Percentiles rank a stretch among this genome's conserved stretches.
Evolutionary conservation across 352 stramenopile species (phyloP).

Genomic region (Pseudoperonospora humuli): DNA sequence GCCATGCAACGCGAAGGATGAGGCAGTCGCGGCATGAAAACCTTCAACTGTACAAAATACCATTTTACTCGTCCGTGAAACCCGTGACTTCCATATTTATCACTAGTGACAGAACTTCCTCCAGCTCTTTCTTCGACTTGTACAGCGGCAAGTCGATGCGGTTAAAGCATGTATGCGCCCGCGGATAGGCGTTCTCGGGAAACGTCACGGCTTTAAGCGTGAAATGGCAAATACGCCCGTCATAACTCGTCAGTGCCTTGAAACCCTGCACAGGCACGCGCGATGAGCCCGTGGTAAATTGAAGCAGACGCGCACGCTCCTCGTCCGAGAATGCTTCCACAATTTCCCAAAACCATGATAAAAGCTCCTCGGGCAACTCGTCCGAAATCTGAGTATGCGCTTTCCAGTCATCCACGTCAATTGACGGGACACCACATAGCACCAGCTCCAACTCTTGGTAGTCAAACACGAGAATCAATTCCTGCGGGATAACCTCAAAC

Average conservation of each 20-base stretch:
- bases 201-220: constrained; percentile 50
- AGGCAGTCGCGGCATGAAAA: constrained; percentile 15
- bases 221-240: constrained; percentile 75
- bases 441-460: constrained; percentile 81
- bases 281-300: constrained; percentile 81
- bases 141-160: constrained; percentile 77
- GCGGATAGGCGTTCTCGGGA: constrained; percentile 53
- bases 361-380: constrained; percentile 59
- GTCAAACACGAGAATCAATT: constrained; percentile 78
- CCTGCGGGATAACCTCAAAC: constrained; percentile 94
- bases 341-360: constrained; percentile 80
- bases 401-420: constrained; percentile 82
- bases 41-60: constrained; percentile 34
- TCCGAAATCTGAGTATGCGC: constrained; percentile 84
- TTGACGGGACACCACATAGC: constrained; percentile 69
- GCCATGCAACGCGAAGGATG: constrained; percentile 11
- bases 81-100: constrained; percentile 95
- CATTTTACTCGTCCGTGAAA: constrained; percentile 82
- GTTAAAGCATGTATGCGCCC: constrained; percentile 80
- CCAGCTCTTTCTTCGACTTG: constrained; percentile 87
- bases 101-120: constrained; percentile 92
- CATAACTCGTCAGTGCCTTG: constrained; percentile 72
- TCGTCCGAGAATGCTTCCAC: constrained; percentile 58
- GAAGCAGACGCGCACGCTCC: constrained; percentile 71
- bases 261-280: constrained; percentile 83